A percentile compares a stretch with the other conserved stretches of the same genome.
phyloP scores from a whole-genome alignment of 495 filamentous ascomycete species.

The Annulohypoxylon nitens region DNA sequence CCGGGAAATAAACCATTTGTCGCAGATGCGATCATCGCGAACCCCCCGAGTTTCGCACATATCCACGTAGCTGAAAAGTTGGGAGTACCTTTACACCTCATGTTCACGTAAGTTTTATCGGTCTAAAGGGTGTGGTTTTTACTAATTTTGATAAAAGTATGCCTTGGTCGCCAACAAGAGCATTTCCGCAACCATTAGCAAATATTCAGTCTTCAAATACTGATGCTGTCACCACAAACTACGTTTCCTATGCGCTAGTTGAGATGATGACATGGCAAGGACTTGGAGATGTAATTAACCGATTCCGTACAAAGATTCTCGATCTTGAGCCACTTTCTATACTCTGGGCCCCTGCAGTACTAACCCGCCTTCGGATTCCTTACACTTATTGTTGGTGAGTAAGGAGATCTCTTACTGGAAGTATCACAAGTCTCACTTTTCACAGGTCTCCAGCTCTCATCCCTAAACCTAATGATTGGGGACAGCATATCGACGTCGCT shows the following conservation, averaged over 20 bases:
- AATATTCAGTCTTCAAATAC: conserved; percentile 74
- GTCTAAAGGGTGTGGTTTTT: conserved; percentile 62
- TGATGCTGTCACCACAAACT: conserved; percentile 73
- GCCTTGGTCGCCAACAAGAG: conserved; percentile 75
- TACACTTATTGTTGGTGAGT: conserved; percentile 81
- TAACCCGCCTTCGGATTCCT: conserved; percentile 75
- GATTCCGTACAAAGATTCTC: conserved; percentile 74
- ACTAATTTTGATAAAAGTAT: conserved; percentile 65
- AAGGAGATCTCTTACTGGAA: conserved; percentile 4
- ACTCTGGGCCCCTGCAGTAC: conserved; percentile 74
- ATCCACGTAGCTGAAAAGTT: conserved; percentile 85
- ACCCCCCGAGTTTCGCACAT: conserved; percentile 85
- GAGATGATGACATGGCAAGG: conserved; percentile 88
- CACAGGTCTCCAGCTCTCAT: conserved; percentile 76
- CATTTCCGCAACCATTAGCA: conserved; percentile 79
- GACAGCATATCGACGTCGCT: conserved; percentile 74
- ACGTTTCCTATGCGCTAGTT: conserved; percentile 78
- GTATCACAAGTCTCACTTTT: conserved; percentile 35
- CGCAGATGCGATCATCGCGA: conserved; percentile 85
- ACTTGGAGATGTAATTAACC: conserved; percentile 80
- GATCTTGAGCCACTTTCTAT: conserved; percentile 75
- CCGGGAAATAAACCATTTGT: conserved; percentile 71
- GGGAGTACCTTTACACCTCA: conserved; percentile 81
- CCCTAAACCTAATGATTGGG: conserved; percentile 83
- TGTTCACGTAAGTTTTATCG: conserved; percentile 82